Conservation (phyloP, 305 asterid genomes). For the Petunia hybrid region DNA sequence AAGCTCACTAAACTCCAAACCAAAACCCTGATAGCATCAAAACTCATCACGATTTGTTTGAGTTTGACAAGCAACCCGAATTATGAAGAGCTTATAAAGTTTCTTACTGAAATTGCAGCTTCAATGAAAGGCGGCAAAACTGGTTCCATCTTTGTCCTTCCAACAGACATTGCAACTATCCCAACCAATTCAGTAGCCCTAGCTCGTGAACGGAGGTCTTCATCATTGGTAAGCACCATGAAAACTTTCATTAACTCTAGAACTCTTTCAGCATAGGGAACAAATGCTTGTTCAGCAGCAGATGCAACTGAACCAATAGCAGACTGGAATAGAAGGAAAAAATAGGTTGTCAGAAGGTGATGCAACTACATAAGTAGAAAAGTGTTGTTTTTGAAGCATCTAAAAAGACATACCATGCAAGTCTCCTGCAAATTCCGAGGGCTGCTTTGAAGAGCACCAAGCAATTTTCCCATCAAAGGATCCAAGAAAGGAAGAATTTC, state of each 20-base stretch:
- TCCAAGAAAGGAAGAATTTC: conserved; percentile 96
- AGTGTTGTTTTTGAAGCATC: not conserved
- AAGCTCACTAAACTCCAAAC: conserved; percentile 93
- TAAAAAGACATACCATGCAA: conserved; percentile 73
- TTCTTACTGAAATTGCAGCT: conserved; percentile 88
- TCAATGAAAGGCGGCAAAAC: conserved; percentile 90
- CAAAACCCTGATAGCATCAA: conserved; percentile 74
- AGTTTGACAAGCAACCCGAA: conserved; percentile 15
- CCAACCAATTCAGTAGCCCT: conserved; percentile 99
- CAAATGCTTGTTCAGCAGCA: conserved; percentile 95
- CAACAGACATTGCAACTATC: conserved; percentile 95
- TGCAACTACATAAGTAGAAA: not conserved
- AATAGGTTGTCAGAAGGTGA: conserved; percentile 31
- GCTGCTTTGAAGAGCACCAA: conserved; percentile 86
- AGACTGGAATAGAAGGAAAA: conserved; percentile 66
- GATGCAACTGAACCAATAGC: conserved; percentile 99
- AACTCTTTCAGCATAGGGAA: conserved; percentile 94
- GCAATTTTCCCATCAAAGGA: conserved; percentile 89
- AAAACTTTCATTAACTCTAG: conserved; percentile 92
- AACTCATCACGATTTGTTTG: conserved; percentile 33
- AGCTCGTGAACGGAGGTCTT: conserved; percentile 96
- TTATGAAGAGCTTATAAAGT: conserved; percentile 36
- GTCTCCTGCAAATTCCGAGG: conserved; percentile 95
- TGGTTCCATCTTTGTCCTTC: conserved; percentile 88
- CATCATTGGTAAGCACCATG: conserved; percentile 97